These are phyloP conservation scores for Voacanga thouarsii DNA, from an alignment of 257 asterid genomes.

Conservation along the genomic window DNA sequence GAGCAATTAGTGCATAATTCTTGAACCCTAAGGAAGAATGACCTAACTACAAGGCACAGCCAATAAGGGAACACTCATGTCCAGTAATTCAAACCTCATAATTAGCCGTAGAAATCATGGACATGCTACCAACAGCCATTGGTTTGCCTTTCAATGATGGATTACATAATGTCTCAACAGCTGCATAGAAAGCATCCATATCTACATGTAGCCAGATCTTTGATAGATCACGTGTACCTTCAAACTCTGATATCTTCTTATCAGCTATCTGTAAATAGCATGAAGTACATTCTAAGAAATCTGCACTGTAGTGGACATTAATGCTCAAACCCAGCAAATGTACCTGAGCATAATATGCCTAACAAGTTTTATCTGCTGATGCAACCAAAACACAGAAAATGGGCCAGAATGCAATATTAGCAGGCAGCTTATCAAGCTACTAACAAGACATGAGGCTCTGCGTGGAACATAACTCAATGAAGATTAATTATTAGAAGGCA, in stretches of 20 bases:
- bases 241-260: slow-evolving; percentile 64
- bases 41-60: background rate
- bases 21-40: background rate
- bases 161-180: slow-evolving; percentile 76
- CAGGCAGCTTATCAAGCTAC: background rate
- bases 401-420: background rate
- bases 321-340: background rate
- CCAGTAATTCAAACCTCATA: slow-evolving; percentile 65
- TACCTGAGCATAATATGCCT: background rate
- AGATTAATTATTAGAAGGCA: background rate
- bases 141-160: slow-evolving; percentile 80
- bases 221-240: slow-evolving; percentile 75
- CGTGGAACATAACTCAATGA: background rate
- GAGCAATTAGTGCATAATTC: background rate
- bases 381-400: background rate
- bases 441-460: background rate
- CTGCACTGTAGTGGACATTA: background rate
- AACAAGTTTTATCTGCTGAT: background rate
- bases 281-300: background rate
- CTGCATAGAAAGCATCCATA: slow-evolving; percentile 99
- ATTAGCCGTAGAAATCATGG: slow-evolving; percentile 96
- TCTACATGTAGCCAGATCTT: slow-evolving; percentile 94
- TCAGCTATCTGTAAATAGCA: slow-evolving; percentile 62
- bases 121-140: slow-evolving; percentile 94
- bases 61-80: slow-evolving; percentile 7